phyloP scores from a whole-genome alignment of 2,329 filamentous ascomycete genomes.

The Trichoderma sp. region DNA sequence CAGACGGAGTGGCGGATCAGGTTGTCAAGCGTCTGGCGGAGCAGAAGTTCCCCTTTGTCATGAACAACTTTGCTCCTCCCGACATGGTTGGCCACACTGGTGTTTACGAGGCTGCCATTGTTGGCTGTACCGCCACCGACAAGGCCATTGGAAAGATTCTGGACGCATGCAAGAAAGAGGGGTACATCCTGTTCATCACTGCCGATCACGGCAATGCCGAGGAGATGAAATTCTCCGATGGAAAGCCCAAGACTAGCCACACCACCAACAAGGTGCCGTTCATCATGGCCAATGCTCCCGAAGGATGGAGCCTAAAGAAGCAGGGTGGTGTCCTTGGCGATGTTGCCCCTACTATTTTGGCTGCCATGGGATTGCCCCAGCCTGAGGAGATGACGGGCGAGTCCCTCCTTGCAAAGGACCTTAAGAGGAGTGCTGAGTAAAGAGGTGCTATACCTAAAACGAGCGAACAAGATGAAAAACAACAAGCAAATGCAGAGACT shows the following conservation, averaged over 20 bases:
- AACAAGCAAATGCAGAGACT: background rate
- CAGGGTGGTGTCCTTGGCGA: conserved; percentile 90
- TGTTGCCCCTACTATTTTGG: conserved; percentile 91
- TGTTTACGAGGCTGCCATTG: conserved; percentile 90
- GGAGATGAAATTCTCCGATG: conserved; percentile 96
- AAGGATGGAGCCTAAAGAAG: conserved; percentile 84
- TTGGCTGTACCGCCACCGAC: conserved; percentile 84
- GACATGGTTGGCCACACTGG: conserved; percentile 99
- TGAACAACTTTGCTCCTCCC: conserved; percentile 99
- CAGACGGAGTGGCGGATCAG: conserved; percentile 84
- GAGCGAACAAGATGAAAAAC: background rate
- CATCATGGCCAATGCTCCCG: conserved; percentile 94
- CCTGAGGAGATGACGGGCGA: conserved; percentile 90
- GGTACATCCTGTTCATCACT: conserved; percentile 93
- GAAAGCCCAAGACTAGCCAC: conserved; percentile 96
- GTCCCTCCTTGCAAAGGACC: conserved; percentile 76
- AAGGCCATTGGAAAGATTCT: conserved; percentile 91
- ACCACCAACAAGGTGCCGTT: conserved; percentile 98
- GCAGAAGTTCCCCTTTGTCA: conserved; percentile 90
- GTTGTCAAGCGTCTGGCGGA: conserved; percentile 83
- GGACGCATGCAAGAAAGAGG: conserved; percentile 89
- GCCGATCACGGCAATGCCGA: conserved; percentile 97
- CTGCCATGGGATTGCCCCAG: conserved; percentile 85
- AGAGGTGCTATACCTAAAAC: background rate
- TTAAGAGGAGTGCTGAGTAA: conserved; percentile 42